Conservation (phyloP, 2,329 filamentous ascomycete species). For the Hypomyces rosellus region DNA sequence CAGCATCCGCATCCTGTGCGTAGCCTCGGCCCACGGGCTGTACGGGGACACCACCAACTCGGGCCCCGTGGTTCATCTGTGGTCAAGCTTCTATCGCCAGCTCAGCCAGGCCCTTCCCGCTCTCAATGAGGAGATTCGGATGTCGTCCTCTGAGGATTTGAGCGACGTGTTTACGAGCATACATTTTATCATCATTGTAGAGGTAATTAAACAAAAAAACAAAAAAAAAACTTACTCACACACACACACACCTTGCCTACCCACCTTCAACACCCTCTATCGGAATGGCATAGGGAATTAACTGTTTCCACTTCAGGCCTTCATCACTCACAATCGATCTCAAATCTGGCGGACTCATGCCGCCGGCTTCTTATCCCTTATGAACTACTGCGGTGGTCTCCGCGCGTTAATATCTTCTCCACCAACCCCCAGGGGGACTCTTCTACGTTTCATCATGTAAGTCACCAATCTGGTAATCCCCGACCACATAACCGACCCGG, state of each 20-base stretch:
- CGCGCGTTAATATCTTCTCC: not conserved
- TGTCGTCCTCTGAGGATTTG: not conserved
- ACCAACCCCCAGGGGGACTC: not conserved
- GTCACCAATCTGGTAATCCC: not conserved
- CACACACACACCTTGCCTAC: not conserved
- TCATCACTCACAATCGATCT: not conserved
- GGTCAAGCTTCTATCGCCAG: conserved; percentile 5
- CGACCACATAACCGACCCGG: not conserved
- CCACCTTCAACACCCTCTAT: too few relatives aligned
- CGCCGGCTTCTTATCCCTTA: conserved; percentile 3
- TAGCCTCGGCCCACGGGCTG: not conserved
- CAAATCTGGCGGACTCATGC: conserved; percentile 6
- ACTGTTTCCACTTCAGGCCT: not conserved
- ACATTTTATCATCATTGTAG: conserved; percentile 2
- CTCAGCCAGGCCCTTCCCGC: conserved; percentile 4
- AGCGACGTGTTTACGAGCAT: conserved; percentile 3
- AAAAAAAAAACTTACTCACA: not conserved
- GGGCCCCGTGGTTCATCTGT: conserved; percentile 3
- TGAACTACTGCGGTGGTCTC: conserved; percentile 1
- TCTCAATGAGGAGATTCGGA: conserved; percentile 2
- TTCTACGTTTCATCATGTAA: conserved; percentile 7
- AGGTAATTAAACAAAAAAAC: conserved; percentile 5
- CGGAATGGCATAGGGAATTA: not conserved
- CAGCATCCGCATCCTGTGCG: not conserved
- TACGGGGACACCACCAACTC: not conserved